Percentiles rank a stretch among this genome's conserved stretches.
phyloP scores from a whole-genome alignment of 2,329 filamentous ascomycete species.

The Clathrospora elynae region DNA sequence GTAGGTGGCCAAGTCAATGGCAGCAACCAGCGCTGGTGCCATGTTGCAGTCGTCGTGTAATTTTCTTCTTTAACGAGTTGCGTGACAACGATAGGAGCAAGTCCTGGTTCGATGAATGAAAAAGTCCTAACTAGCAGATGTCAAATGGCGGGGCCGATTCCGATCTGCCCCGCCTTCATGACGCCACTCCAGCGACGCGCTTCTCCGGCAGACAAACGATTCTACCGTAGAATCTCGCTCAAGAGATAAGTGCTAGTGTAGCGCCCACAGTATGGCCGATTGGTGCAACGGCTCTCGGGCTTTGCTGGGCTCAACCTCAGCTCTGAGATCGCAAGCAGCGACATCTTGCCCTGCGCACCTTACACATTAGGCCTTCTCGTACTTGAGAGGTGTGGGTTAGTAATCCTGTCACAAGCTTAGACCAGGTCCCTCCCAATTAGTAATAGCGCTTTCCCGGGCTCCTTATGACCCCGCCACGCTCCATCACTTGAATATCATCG shows the following conservation, averaged over 20 bases:
- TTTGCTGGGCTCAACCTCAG: too few species aligned
- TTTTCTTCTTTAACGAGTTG: slow-evolving; percentile 1
- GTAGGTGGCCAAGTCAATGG: slow-evolving; percentile 55
- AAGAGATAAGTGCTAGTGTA: too few species aligned
- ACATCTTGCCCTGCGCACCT: too few species aligned
- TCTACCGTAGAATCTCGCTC: too few species aligned
- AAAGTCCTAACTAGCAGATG: slow-evolving; percentile 16
- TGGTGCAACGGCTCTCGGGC: too few species aligned
- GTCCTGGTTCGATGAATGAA: slow-evolving; percentile 13
- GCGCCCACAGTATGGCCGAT: too few species aligned
- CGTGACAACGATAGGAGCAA: not conserved
- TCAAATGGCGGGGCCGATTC: slow-evolving; percentile 16
- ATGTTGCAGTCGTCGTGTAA: slow-evolving; percentile 35
- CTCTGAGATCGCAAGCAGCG: too few species aligned
- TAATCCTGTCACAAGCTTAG: not conserved
- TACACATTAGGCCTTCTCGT: too few species aligned
- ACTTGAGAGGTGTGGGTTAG: too few species aligned
- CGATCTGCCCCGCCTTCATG: slow-evolving; percentile 19
- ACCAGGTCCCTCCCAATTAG: not conserved
- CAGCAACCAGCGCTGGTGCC: slow-evolving; percentile 54
- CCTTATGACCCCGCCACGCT: not conserved
- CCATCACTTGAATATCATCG: not conserved
- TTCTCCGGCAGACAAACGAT: not conserved
- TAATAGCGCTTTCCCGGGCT: not conserved
- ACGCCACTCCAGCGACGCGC: slow-evolving; percentile 7